phyloP scores from a whole-genome alignment of 352 stramenopile genomes.

The Phytophthora pluvialis region DNA sequence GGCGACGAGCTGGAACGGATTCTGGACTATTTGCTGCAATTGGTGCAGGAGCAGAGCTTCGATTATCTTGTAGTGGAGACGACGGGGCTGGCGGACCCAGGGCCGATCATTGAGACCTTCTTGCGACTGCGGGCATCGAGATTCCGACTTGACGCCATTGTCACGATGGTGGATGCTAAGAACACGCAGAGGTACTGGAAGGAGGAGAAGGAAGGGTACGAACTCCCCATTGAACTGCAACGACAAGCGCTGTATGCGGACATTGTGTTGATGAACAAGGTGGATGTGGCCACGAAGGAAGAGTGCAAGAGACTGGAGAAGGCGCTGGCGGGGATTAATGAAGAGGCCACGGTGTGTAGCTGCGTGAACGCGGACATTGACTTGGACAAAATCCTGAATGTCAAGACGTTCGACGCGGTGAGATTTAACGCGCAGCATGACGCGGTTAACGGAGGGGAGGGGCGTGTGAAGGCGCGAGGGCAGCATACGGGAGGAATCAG shows the following conservation, averaged over 20 bases:
- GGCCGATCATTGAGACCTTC: slow-evolving; percentile 97
- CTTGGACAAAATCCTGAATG: slow-evolving; percentile 60
- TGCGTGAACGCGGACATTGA: slow-evolving; percentile 63
- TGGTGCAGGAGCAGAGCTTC: slow-evolving; percentile 86
- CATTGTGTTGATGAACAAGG: slow-evolving; percentile 77
- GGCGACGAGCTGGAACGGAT: slow-evolving; percentile 93
- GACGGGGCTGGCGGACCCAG: slow-evolving; percentile 95
- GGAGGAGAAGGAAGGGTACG: slow-evolving; percentile 26
- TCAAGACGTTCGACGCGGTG: slow-evolving; percentile 77
- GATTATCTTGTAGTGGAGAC: slow-evolving; percentile 98
- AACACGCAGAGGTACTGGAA: slow-evolving; percentile 55
- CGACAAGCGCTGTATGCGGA: slow-evolving; percentile 75
- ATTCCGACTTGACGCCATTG: slow-evolving; percentile 95
- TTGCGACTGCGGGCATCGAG: slow-evolving; percentile 89
- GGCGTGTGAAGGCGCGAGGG: slow-evolving; percentile 25
- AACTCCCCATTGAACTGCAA: slow-evolving; percentile 67
- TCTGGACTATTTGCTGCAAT: slow-evolving; percentile 82
- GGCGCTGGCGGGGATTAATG: slow-evolving; percentile 50
- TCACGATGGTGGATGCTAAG: slow-evolving; percentile 95
- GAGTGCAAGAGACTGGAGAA: slow-evolving; percentile 43
- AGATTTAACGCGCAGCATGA: slow-evolving; percentile 49
- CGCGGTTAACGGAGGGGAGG: slow-evolving; percentile 13
- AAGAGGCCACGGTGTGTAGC: slow-evolving; percentile 49
- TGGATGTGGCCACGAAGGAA: slow-evolving; percentile 53
- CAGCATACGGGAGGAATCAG: slow-evolving; percentile 63